Base-by-base conservation (phyloP, 2,329 filamentous ascomycete genomes). In the Alternaria triticimaculans region DNA sequence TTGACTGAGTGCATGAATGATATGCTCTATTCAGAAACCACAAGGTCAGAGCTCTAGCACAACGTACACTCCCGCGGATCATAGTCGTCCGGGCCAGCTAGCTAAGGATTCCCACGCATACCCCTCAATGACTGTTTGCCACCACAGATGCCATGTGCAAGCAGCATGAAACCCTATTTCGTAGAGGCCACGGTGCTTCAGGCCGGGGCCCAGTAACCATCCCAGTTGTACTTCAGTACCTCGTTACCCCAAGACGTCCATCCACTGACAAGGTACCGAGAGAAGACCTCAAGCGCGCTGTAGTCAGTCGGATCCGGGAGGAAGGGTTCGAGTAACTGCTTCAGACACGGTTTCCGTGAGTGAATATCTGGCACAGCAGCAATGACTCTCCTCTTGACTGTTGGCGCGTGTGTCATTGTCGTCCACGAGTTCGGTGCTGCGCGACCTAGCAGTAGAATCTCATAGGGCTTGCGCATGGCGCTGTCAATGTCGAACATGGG, bases 171-270 rank as follows among this genome's bases (percentile, higher is more conserved):
- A 5, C n/a, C 43, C 15, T 15, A 23, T 20, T 9, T 25, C 23
- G 6, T 25, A 60, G 18, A 56, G 20, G 18, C 12, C n/a, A 12
- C 51, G 21, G 45, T 45, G 14, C 30, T 57, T 57, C 33, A 28
- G 14, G 45, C 53, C 12, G 41, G 11, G 11, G 64, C 57, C 87
- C 87, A 89, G 72, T 83, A 86, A 7, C 82, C 81, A 7, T 84
- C 77, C 63, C 85, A 84, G 73, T 94, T 92, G 71, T 91, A 94
- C 64, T 87, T 87, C 61, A 93, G 78, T 9, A 87, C 89, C 72
- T 95, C 89, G 69, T 94, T 86, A 4, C 92, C 92, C 91, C 91
- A 94, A 26, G 87, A 87, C 86, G 89, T 92, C 92, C 92, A 95
- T 0, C 90, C 90, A 8, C 88, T 85, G 2, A 92, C 92, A 48